These are phyloP conservation scores for Lyophyllum semitale DNA, from an alignment of 768 basidiomycete species.

Conservation along the genomic window DNA sequence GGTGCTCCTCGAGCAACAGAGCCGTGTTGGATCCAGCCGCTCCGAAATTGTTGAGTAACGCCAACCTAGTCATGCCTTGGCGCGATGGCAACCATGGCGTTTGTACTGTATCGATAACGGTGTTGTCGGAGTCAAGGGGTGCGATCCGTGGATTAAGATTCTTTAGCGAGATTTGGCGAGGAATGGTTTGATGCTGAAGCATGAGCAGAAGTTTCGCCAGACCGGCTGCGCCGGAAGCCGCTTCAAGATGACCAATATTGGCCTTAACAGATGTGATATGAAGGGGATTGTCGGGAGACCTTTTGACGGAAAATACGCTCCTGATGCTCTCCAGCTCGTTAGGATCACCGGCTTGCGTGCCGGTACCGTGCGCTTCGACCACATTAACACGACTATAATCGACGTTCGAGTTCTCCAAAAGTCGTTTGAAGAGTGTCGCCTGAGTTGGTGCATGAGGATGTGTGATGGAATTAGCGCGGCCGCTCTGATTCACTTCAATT, in stretches of 20 bases:
- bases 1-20: slow-evolving; percentile 57
- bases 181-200: slow-evolving; percentile 58
- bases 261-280: slow-evolving; percentile 72
- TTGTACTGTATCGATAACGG: slow-evolving; percentile 43
- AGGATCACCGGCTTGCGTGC: slow-evolving; percentile 70
- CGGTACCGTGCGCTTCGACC: slow-evolving; percentile 77
- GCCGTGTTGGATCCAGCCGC: slow-evolving; percentile 73
- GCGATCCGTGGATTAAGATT: slow-evolving; percentile 59
- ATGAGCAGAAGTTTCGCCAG: slow-evolving; percentile 74
- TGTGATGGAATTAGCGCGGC: slow-evolving; percentile 66
- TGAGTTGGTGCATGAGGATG: slow-evolving; percentile 71
- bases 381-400: slow-evolving; percentile 52
- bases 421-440: slow-evolving; percentile 48
- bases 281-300: slow-evolving; percentile 49
- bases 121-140: slow-evolving; percentile 47
- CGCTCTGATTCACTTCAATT: slow-evolving; percentile 73
- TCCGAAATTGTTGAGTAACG: slow-evolving; percentile 75
- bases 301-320: slow-evolving; percentile 46
- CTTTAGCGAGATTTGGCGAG: slow-evolving; percentile 58
- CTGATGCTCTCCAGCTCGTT: slow-evolving; percentile 67
- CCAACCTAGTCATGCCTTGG: slow-evolving; percentile 42
- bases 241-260: slow-evolving; percentile 76
- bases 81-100: slow-evolving; percentile 43
- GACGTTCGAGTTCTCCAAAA: slow-evolving; percentile 48
- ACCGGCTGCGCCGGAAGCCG: slow-evolving; percentile 72